Percentiles rank a stretch among this genome's conserved stretches.
Evolutionary conservation across 2,329 filamentous ascomycete genomes (phyloP).

Genomic region (Aspergillus candidus): DNA sequence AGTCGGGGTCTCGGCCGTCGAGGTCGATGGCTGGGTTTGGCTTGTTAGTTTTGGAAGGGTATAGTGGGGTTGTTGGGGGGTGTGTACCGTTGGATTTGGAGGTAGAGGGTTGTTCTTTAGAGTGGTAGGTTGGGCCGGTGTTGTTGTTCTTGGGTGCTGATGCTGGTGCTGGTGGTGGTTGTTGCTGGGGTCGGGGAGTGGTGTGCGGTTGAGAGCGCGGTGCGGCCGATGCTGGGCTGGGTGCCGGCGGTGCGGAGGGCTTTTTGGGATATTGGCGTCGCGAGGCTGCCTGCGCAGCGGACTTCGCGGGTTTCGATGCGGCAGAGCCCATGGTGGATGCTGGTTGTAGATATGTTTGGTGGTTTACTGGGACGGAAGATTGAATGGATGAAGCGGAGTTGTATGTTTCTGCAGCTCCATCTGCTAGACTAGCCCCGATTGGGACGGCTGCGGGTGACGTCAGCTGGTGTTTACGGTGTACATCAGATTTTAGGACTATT

Average conservation of each 20-base stretch:
- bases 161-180: slow-evolving; percentile 24
- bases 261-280: slow-evolving; percentile 52
- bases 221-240: slow-evolving; percentile 28
- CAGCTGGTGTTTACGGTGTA: slow-evolving; percentile 3
- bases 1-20: slow-evolving; percentile 58
- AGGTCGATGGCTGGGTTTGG: slow-evolving; percentile 48
- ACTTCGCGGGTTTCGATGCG: slow-evolving; percentile 50
- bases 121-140: slow-evolving; percentile 32
- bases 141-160: slow-evolving; percentile 26
- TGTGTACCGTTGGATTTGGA: slow-evolving; percentile 31
- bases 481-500: too few relatives aligned
- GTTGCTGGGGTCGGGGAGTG: slow-evolving; percentile 19
- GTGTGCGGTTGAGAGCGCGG: slow-evolving; percentile 18
- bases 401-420: slow-evolving; percentile 2
- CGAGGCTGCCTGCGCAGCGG: slow-evolving; percentile 45
- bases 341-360: not conserved
- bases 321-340: slow-evolving; percentile 49
- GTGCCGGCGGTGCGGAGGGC: slow-evolving; percentile 27
- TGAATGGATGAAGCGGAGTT: not conserved
- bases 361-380: slow-evolving; percentile 2
- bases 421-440: slow-evolving; percentile 13
- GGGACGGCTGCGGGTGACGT: slow-evolving; percentile 15
- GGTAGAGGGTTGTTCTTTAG: slow-evolving; percentile 28
- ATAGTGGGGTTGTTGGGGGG: not conserved
- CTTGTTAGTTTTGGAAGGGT: not conserved